These are phyloP conservation scores for Trametes cingulata DNA, from an alignment of 768 basidiomycete genomes.

Conservation along the genomic window DNA sequence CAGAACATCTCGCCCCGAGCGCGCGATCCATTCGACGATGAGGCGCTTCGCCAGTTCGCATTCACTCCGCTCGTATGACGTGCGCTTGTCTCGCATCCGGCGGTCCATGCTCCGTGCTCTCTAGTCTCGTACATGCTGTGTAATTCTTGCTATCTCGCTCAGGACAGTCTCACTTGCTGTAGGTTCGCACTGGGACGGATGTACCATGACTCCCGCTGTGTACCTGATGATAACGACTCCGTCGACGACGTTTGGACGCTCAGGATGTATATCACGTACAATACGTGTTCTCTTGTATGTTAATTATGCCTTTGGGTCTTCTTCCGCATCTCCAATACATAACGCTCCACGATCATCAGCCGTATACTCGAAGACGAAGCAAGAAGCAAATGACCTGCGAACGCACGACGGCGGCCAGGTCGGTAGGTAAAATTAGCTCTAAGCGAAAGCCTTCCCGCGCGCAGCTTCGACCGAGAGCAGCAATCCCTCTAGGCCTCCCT, in stretches of 20 bases:
- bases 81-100: background rate
- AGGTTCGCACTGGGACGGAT: background rate
- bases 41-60: slow-evolving; percentile 23
- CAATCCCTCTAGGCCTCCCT: background rate
- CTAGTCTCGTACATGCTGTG: background rate
- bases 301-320: background rate
- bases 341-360: slow-evolving; percentile 7
- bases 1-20: slow-evolving; percentile 26
- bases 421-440: slow-evolving; percentile 16
- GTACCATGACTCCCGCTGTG: background rate
- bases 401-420: background rate
- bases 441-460: slow-evolving; percentile 15
- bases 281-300: background rate
- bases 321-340: background rate
- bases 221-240: background rate
- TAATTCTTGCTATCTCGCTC: background rate
- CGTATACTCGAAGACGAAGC: background rate
- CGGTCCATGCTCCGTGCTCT: background rate
- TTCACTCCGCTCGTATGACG: slow-evolving; percentile 3
- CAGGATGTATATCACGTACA: slow-evolving; percentile 1
- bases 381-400: background rate
- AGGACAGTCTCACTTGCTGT: background rate
- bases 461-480: background rate
- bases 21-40: slow-evolving; percentile 31
- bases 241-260: background rate